Percentiles rank a stretch among this genome's conserved stretches.
These are phyloP conservation scores for Gardenia jasminoides DNA, from an alignment of 257 asterid genomes.

Conservation along the genomic window DNA sequence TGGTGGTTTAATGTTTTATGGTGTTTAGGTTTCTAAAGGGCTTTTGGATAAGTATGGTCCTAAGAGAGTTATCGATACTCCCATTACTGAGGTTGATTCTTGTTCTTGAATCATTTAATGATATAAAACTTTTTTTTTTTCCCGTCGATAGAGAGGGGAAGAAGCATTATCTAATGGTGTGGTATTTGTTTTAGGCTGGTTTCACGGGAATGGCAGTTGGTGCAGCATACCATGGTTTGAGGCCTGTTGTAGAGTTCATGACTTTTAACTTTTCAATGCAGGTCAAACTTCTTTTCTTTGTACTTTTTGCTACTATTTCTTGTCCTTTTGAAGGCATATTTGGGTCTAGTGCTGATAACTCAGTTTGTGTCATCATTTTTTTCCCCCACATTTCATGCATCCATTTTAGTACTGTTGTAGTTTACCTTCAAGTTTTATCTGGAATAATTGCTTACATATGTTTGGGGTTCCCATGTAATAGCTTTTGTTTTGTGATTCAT, in stretches of 20 bases:
- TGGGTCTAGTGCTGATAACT: neutral
- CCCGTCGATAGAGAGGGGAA: neutral
- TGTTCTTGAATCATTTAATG: constrained; percentile 8
- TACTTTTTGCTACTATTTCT: neutral
- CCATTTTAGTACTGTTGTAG: neutral
- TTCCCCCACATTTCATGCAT: neutral
- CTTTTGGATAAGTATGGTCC: constrained; percentile 92
- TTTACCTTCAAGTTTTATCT: neutral
- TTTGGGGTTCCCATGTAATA: neutral
- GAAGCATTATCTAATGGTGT: constrained; percentile 13
- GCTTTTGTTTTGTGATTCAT: neutral
- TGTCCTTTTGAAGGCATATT: no score
- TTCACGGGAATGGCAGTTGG: constrained; percentile 96
- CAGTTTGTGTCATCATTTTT: neutral
- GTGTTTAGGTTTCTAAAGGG: constrained; percentile 72
- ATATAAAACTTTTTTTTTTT: constrained; percentile 7
- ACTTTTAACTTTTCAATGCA: constrained; percentile 98
- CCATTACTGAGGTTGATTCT: constrained; percentile 85
- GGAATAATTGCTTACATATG: no score
- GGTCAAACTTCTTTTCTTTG: constrained; percentile 39
- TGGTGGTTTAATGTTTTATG: constrained; percentile 14
- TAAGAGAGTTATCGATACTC: constrained; percentile 83
- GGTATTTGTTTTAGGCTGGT: constrained; percentile 64
- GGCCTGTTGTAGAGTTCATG: constrained; percentile 90
- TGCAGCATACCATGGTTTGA: constrained; percentile 91